These are phyloP conservation scores for Sanghuangporus baumii DNA, from an alignment of 1,284 basidiomycete genomes.

Conservation along the genomic window DNA sequence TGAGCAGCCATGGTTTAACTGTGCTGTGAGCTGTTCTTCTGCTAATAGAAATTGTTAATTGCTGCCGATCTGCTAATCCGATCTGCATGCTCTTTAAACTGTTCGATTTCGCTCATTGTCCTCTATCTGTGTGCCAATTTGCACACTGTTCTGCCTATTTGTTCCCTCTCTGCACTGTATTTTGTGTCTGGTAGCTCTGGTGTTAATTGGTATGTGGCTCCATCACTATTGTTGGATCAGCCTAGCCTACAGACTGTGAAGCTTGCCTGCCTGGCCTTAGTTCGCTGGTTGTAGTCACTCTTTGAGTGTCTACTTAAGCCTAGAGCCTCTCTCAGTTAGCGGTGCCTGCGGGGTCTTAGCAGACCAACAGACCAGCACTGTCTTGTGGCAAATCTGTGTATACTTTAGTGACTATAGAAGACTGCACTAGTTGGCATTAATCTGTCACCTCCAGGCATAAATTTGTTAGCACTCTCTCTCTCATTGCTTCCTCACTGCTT, in stretches of 20 bases:
- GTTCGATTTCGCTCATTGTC: too few relatives aligned
- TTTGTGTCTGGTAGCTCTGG: background rate
- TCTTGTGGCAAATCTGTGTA: conserved; percentile 1
- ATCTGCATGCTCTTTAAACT: too few relatives aligned
- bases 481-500: background rate
- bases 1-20: too few relatives aligned
- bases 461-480: background rate
- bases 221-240: too few relatives aligned
- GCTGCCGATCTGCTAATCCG: too few relatives aligned
- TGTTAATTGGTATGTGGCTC: background rate
- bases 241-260: background rate
- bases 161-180: background rate
- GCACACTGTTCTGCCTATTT: too few relatives aligned
- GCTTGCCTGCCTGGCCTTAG: background rate
- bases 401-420: background rate
- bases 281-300: background rate
- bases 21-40: too few relatives aligned
- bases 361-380: conserved; percentile 9
- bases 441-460: background rate
- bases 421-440: too few relatives aligned
- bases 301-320: background rate
- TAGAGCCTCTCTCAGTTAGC: conserved; percentile 5
- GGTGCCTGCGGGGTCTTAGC: background rate
- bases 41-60: too few relatives aligned
- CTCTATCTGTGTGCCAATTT: too few relatives aligned